These are phyloP conservation scores for Hymenoscyphus occultus DNA, from an alignment of 2,329 filamentous ascomycete species.

Conservation along the genomic window DNA sequence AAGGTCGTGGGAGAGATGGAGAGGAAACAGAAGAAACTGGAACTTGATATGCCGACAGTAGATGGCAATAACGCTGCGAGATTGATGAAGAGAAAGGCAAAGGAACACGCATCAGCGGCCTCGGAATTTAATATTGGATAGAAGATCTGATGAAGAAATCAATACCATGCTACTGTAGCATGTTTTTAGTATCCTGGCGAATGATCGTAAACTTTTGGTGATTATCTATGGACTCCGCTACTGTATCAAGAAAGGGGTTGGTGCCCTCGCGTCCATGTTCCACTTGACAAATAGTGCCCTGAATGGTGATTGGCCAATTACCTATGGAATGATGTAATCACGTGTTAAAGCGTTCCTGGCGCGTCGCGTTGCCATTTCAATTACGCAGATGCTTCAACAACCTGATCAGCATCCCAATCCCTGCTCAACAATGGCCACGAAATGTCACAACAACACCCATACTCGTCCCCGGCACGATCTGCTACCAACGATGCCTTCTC, in stretches of 20 bases:
- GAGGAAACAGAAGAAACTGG: slow-evolving; percentile 39
- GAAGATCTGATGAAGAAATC: background rate
- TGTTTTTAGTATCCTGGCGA: background rate
- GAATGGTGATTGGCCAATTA: too few relatives aligned
- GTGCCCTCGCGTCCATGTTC: too few relatives aligned
- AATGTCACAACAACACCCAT: slow-evolving; percentile 4
- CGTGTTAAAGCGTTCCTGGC: too few relatives aligned
- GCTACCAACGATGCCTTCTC: slow-evolving; percentile 16
- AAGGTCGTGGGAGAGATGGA: slow-evolving; percentile 36
- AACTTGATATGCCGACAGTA: slow-evolving; percentile 40
- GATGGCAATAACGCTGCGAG: slow-evolving; percentile 57
- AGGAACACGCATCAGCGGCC: slow-evolving; percentile 53
- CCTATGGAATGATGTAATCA: too few relatives aligned
- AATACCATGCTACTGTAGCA: background rate
- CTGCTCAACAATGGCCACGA: background rate
- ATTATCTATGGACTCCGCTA: too few relatives aligned
- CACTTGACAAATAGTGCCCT: too few relatives aligned
- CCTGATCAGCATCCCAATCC: background rate
- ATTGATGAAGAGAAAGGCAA: slow-evolving; percentile 63
- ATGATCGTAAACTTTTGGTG: background rate
- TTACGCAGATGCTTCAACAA: background rate
- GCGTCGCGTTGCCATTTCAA: too few relatives aligned
- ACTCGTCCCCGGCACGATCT: background rate
- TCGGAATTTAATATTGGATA: slow-evolving; percentile 68
- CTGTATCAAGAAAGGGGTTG: too few relatives aligned